Evolutionary conservation across 2,329 filamentous ascomycete genomes (phyloP).

Genomic region (Trichophyton equinum): DNA sequence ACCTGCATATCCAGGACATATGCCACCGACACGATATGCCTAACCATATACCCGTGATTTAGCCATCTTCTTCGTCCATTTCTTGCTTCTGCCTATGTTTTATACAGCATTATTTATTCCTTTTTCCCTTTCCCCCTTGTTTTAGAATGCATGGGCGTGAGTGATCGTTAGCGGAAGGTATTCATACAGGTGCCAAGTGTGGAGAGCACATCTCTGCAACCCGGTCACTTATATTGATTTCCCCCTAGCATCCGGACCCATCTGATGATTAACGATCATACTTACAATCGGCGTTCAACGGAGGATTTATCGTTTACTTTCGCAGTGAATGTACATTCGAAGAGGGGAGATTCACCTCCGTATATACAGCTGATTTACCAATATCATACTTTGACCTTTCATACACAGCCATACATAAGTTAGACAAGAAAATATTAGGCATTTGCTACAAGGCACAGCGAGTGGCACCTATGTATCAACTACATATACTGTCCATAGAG

Average conservation of each 20-base stretch:
- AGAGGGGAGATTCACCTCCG: background rate
- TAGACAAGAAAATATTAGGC: background rate
- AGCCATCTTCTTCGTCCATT: background rate
- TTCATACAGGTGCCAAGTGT: background rate
- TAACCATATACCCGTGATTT: conserved; percentile 2
- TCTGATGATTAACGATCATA: background rate
- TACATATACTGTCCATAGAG: background rate
- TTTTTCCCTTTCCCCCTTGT: too few relatives aligned
- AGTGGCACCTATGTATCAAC: background rate
- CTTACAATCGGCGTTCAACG: background rate
- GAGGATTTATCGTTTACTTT: background rate
- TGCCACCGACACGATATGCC: conserved; percentile 11
- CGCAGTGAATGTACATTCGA: background rate
- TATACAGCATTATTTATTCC: background rate
- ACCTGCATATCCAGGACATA: conserved; percentile 10
- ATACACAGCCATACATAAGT: background rate
- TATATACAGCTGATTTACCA: background rate
- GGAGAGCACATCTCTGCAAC: background rate
- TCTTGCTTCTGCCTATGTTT: background rate
- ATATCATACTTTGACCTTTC: background rate
- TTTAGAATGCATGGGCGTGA: conserved; percentile 1
- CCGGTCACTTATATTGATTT: background rate
- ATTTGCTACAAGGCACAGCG: background rate
- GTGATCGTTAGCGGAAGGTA: background rate
- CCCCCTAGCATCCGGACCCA: background rate